Percentiles rank a stretch among this genome's conserved stretches.
phyloP scores from a whole-genome alignment of 345 rosid species.

The Eucalyptus guilfoylei region DNA sequence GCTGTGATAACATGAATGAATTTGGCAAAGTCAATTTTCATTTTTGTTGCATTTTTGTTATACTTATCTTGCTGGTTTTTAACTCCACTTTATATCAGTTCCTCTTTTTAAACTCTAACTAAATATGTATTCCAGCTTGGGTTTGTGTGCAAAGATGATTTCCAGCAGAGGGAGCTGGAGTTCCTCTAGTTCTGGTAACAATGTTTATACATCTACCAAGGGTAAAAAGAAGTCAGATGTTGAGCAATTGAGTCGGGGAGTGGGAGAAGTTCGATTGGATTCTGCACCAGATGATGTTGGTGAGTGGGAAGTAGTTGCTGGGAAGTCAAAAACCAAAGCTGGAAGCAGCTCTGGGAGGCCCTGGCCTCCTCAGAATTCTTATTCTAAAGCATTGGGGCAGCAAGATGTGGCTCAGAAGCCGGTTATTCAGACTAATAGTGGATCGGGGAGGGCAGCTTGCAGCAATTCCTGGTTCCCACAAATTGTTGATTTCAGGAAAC shows the following conservation, averaged over 20 bases:
- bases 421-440: conserved; percentile 18
- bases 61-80: not conserved
- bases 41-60: not conserved
- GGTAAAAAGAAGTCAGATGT: conserved; percentile 25
- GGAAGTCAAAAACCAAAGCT: conserved; percentile 44
- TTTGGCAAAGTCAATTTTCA: not conserved
- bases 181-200: conserved; percentile 5
- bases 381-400: conserved; percentile 25
- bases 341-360: conserved; percentile 33
- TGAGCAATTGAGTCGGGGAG: conserved; percentile 35
- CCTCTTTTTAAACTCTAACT: not conserved
- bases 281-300: conserved; percentile 38
- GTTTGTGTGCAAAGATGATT: conserved; percentile 26
- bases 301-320: conserved; percentile 52
- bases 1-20: not conserved
- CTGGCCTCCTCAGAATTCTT: conserved; percentile 27
- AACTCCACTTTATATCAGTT: not conserved
- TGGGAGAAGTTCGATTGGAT: conserved; percentile 27
- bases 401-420: conserved; percentile 22
- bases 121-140: not conserved
- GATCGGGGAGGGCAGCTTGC: conserved; percentile 29
- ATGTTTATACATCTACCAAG: conserved; percentile 4
- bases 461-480: conserved; percentile 33
- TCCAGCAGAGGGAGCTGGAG: conserved; percentile 30
- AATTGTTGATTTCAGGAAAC: conserved; percentile 16